Evolutionary conservation across 495 filamentous ascomycete species (phyloP).

Genomic region (Hyaloscypha hepaticicola): DNA sequence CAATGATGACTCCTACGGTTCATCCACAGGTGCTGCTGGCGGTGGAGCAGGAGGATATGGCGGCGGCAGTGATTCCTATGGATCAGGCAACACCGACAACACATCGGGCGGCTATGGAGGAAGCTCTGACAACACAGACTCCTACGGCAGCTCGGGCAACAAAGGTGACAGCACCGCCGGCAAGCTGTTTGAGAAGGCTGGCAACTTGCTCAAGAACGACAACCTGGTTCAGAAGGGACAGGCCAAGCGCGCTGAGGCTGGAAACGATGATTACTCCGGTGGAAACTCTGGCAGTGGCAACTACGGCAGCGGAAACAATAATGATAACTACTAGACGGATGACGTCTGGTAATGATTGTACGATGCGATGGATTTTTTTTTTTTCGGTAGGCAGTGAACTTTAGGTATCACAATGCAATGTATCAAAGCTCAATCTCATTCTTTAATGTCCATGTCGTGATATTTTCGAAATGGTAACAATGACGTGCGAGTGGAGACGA

Average conservation of each 20-base stretch:
- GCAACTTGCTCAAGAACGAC: slow-evolving; percentile 39
- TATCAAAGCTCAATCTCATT: not conserved
- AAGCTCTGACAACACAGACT: slow-evolving; percentile 11
- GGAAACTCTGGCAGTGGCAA: slow-evolving; percentile 3
- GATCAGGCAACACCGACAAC: slow-evolving; percentile 3
- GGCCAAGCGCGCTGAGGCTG: slow-evolving; percentile 30
- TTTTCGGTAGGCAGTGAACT: not conserved
- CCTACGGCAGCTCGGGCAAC: slow-evolving; percentile 4
- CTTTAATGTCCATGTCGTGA: not conserved
- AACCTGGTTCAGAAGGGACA: slow-evolving; percentile 41
- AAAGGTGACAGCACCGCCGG: slow-evolving; percentile 39
- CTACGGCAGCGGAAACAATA: slow-evolving; percentile 11
- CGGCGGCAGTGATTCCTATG: slow-evolving; percentile 11
- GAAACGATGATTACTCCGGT: slow-evolving; percentile 25
- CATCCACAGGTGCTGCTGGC: not conserved
- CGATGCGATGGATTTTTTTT: not conserved
- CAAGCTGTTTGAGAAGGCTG: slow-evolving; percentile 47
- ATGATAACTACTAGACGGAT: slow-evolving; percentile 17
- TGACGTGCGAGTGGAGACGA: not conserved
- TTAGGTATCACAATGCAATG: not conserved
- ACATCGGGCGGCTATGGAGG: not conserved
- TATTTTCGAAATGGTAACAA: not conserved
- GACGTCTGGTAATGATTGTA: not conserved
- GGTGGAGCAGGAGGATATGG: slow-evolving; percentile 2
- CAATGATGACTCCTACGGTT: slow-evolving; percentile 22